Percentiles rank a stretch among this genome's conserved stretches.
Conservation (phyloP, 164 flowering plant species). For the Stephania japonica region DNA sequence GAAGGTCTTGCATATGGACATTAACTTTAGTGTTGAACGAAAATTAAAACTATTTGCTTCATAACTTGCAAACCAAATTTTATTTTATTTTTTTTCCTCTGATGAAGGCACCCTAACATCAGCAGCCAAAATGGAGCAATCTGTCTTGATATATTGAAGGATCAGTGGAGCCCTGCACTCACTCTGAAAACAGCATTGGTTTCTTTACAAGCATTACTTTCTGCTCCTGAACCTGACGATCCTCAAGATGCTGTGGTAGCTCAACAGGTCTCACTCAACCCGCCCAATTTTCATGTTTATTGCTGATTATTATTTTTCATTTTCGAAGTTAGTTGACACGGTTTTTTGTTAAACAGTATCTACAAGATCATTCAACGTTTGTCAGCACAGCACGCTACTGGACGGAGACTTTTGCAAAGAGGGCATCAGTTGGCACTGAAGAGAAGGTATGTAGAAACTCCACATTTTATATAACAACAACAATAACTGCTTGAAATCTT, state of each 20-base stretch:
- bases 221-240: constrained; percentile 92
- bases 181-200: constrained; percentile 93
- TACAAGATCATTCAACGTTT: constrained; percentile 71
- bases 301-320: neutral
- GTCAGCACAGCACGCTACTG: constrained; percentile 91
- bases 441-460: constrained; percentile 57
- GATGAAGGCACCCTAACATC: constrained; percentile 88
- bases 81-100: neutral
- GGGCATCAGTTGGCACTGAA: constrained; percentile 64
- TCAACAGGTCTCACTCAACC: constrained; percentile 53
- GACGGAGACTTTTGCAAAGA: constrained; percentile 93
- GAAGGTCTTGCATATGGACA: too few relatives aligned
- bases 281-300: neutral
- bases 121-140: constrained; percentile 99
- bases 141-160: constrained; percentile 91
- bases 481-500: neutral
- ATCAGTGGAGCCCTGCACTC: constrained; percentile 98
- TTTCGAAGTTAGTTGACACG: neutral
- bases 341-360: constrained; percentile 47
- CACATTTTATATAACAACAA: neutral
- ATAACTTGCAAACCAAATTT: neutral
- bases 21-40: too few relatives aligned
- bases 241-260: constrained; percentile 99
- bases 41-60: neutral
- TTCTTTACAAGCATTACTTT: constrained; percentile 90